phyloP scores from a whole-genome alignment of 345 rosid species.

The Cardiospermum halicacabum region DNA sequence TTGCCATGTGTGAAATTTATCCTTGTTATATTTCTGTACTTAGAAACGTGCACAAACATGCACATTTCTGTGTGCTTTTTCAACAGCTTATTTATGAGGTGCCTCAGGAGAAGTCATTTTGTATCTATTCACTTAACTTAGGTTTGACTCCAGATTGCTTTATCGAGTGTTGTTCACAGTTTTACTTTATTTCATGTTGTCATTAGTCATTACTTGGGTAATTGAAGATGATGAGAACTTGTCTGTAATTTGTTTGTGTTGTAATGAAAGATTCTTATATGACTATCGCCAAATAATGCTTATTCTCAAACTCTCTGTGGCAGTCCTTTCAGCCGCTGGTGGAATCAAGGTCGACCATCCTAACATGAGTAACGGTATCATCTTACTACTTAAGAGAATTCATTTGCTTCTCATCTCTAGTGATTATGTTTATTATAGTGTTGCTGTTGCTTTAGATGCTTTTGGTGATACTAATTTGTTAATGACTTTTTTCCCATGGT shows the following conservation, averaged over 20 bases:
- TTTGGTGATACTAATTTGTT: background rate
- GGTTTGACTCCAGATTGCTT: background rate
- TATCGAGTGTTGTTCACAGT: background rate
- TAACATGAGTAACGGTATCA: constrained; percentile 49
- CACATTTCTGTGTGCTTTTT: background rate
- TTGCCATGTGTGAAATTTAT: background rate
- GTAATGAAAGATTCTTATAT: background rate
- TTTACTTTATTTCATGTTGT: background rate
- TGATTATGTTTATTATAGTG: background rate
- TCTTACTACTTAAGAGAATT: background rate
- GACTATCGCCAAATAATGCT: background rate
- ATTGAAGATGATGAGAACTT: background rate
- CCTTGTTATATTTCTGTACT: too few species aligned
- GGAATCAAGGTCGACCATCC: constrained; percentile 79
- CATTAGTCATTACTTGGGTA: background rate
- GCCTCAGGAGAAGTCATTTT: background rate
- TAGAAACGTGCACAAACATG: too few species aligned
- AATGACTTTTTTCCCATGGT: constrained; percentile 17
- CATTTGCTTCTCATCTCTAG: background rate
- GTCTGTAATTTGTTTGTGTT: background rate
- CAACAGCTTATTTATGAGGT: background rate
- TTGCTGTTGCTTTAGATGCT: constrained; percentile 1
- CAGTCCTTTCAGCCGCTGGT: constrained; percentile 97
- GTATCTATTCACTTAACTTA: background rate
- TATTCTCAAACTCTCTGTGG: constrained; percentile 13